phyloP scores from a whole-genome alignment of 2,329 filamentous ascomycete species.

The Colletotrichum viniferum region DNA sequence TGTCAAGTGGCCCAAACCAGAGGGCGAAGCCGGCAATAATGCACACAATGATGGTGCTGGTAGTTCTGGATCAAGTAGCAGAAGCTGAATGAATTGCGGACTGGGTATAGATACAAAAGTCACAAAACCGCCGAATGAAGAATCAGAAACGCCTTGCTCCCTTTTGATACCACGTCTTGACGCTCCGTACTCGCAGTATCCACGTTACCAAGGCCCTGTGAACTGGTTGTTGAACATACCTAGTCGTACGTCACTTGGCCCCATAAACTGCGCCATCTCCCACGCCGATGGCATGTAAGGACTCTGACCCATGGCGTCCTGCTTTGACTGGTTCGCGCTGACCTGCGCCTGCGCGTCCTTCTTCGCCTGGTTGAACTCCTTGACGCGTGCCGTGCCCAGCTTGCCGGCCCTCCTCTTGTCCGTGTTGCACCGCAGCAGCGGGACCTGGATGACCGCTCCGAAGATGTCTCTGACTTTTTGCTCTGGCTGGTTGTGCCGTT shows the following conservation, averaged over 20 bases:
- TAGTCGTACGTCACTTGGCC: conserved; percentile 4
- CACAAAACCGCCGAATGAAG: background rate
- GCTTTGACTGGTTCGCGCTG: background rate
- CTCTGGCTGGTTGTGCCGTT: conserved; percentile 44
- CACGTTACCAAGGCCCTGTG: conserved; percentile 14
- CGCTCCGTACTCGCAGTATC: background rate
- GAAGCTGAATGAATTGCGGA: background rate
- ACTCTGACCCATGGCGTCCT: background rate
- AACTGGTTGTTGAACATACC: background rate
- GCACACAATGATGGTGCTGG: background rate
- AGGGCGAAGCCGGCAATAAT: background rate
- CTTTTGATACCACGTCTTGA: background rate
- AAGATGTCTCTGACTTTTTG: conserved; percentile 52
- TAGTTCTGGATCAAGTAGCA: background rate
- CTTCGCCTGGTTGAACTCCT: conserved; percentile 47
- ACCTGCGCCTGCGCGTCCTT: conserved; percentile 32
- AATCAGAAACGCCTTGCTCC: background rate
- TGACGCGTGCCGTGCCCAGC: conserved; percentile 44
- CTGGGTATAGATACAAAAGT: conserved; percentile 14
- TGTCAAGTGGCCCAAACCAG: background rate
- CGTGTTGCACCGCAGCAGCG: conserved; percentile 48
- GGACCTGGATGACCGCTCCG: conserved; percentile 51
- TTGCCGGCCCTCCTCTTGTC: conserved; percentile 46
- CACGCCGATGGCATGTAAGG: conserved; percentile 6
- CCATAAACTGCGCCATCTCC: conserved; percentile 21